Percentiles rank a stretch among this genome's conserved stretches.
Conservation (phyloP, 169 alveolate species). For the Eimeria acervulina region DNA sequence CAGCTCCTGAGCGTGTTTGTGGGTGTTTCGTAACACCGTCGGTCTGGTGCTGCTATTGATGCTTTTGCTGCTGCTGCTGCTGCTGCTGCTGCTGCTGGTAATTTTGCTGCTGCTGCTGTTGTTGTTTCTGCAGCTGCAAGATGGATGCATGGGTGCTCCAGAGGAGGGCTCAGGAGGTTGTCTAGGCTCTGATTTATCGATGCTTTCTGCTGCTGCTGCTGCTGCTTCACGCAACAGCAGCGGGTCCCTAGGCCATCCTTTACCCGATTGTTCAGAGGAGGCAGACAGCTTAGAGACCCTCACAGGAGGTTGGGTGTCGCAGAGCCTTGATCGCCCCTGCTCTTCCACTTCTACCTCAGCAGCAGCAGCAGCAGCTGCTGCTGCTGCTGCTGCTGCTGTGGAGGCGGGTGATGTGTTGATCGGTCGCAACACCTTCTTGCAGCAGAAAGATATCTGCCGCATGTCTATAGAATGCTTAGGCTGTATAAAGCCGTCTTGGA, state of each 20-base stretch:
- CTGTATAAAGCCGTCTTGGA: background rate
- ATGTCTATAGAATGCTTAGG: background rate
- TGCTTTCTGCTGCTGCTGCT: background rate
- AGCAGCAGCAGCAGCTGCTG: background rate
- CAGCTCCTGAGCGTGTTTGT: background rate
- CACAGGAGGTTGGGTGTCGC: background rate
- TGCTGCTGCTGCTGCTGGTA: constrained; percentile 17
- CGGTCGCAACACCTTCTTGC: background rate
- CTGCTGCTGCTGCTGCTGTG: background rate
- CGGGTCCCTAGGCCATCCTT: background rate
- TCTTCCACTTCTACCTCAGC: background rate
- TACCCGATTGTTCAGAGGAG: background rate
- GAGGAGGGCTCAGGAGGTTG: background rate
- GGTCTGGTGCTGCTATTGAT: constrained; percentile 7
- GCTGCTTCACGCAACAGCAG: background rate
- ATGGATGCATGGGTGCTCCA: constrained; percentile 1
- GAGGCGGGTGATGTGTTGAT: background rate
- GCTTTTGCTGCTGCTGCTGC: background rate
- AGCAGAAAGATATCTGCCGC: constrained; percentile 15
- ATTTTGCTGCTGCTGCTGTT: background rate
- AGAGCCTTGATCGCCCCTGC: background rate
- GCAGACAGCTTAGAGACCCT: background rate
- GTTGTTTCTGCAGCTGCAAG: constrained; percentile 27
- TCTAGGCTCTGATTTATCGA: constrained; percentile 1
- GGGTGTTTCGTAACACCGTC: too few relatives aligned